Percentiles rank a stretch among this genome's conserved stretches.
These are phyloP conservation scores for Pythium sukuiense DNA, from an alignment of 352 stramenopile species.

Conservation along the genomic window DNA sequence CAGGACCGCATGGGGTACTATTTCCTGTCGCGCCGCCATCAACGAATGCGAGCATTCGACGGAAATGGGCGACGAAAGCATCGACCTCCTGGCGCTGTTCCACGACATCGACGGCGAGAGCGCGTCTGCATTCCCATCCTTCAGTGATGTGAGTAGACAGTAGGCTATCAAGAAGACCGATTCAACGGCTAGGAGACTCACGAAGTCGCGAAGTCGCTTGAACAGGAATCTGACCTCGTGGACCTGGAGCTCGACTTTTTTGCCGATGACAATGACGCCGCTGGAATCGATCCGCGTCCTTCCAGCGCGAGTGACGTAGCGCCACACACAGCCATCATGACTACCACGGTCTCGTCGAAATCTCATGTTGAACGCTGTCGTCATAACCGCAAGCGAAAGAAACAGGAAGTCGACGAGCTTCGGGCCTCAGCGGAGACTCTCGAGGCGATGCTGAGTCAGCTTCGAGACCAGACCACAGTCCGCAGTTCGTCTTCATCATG, in stretches of 20 bases:
- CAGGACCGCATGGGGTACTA: not conserved
- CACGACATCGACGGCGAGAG: slow-evolving; percentile 16
- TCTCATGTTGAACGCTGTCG: slow-evolving; percentile 20
- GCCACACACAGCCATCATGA: too few relatives aligned
- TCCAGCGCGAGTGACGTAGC: too few relatives aligned
- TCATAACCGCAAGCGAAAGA: slow-evolving; percentile 24
- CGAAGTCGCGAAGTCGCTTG: too few relatives aligned
- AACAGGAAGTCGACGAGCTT: slow-evolving; percentile 17
- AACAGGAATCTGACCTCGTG: not conserved
- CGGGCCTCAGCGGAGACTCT: slow-evolving; percentile 2
- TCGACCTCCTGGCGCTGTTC: slow-evolving; percentile 18
- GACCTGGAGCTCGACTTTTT: not conserved
- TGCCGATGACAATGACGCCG: not conserved
- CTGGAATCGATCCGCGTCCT: too few relatives aligned
- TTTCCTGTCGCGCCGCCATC: not conserved
- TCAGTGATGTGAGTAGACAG: too few relatives aligned
- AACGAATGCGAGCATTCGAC: not conserved
- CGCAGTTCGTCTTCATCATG: not conserved
- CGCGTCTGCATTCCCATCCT: not conserved
- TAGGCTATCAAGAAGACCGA: too few relatives aligned
- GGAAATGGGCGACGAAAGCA: not conserved
- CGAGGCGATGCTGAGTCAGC: slow-evolving; percentile 1
- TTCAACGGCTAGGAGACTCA: too few relatives aligned
- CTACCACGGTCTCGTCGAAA: not conserved
- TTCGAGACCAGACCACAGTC: slow-evolving; percentile 3